phyloP scores from a whole-genome alignment of 2,329 filamentous ascomycete species.

The Corinectria fuckeliana region DNA sequence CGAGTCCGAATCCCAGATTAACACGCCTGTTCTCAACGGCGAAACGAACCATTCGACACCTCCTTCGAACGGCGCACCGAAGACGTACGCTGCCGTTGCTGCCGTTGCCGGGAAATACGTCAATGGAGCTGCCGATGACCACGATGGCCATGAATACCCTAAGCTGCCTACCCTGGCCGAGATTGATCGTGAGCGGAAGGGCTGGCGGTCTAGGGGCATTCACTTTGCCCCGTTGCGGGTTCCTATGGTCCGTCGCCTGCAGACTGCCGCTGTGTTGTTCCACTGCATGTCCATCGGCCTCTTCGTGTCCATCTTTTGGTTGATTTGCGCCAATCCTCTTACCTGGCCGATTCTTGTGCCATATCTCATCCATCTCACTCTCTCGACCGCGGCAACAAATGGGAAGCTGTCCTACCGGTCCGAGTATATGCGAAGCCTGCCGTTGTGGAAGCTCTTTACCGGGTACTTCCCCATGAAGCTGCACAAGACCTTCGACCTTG shows the following conservation, averaged over 20 bases:
- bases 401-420: constrained; percentile 78
- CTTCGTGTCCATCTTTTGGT: constrained; percentile 82
- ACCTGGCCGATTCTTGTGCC: constrained; percentile 80
- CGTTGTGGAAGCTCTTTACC: constrained; percentile 87
- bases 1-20: constrained; percentile 20
- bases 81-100: constrained; percentile 33
- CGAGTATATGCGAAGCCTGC: constrained; percentile 73
- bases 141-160: constrained; percentile 37
- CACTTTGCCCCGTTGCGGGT: constrained; percentile 84
- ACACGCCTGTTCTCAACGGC: constrained; percentile 28
- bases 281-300: constrained; percentile 76
- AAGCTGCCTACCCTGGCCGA: constrained; percentile 31
- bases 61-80: constrained; percentile 23
- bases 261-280: constrained; percentile 79
- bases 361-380: constrained; percentile 83
- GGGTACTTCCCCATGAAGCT: constrained; percentile 90
- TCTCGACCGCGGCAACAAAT: constrained; percentile 78
- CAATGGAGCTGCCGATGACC: constrained; percentile 10
- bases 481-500: constrained; percentile 82
- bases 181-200: constrained; percentile 37
- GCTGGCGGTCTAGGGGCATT: constrained; percentile 61
- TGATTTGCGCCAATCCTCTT: constrained; percentile 89
- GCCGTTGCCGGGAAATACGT: constrained; percentile 21
- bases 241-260: constrained; percentile 72
- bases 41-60: constrained; percentile 23